Base-by-base conservation (phyloP, 257 asterid genomes). In the Solanum lycopersicoides region DNA sequence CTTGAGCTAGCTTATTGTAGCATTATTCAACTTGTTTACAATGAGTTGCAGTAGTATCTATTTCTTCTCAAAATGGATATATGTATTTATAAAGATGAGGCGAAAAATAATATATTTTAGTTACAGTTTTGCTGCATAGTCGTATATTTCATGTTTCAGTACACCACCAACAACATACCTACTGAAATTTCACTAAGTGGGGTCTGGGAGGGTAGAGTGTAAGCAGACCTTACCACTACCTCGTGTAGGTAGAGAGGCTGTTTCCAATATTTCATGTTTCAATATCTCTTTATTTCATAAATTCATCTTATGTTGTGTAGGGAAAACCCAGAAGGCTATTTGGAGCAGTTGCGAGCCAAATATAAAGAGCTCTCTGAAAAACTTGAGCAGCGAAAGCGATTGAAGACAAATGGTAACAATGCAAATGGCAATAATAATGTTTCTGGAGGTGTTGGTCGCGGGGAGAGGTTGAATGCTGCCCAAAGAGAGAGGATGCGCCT, bases 401-500 rank as follows among this genome's bases (percentile, higher is more conserved):
- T 90, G 77, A 95, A 95, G 92, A 93, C 96, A 84, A 97, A 92
- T 86, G 98, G 98, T 42, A 94, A 93, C 86, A 89, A 93, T 86
- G 88, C 91, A 83, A 95, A 95, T 84, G 99, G 99, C 41, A 97
- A 94, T 89, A 86, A 94, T 23, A 95, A 92, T 82, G 93, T 91
- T 21, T 92, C 98, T 35, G 98, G 98, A 91, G 98, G 98, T 68
- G 98, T 96, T 83, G 99, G 99, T 47, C 99, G 99, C 28, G 99
- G 98, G 35, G 99, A 97, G 91, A 95, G 99, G 89, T 91, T 96
- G 89, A 97, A 90, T 92, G 93, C 98, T 37, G 91, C 94, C 65
- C 99, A 97, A 89, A 94, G 97, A 88, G 99, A 97, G 90, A 95
- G 99, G 90, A 97, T 97, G 99, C 98, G 98, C 82, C 96, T 97